phyloP scores from a whole-genome alignment of 257 asterid genomes.

The Oldenlandia corymbosa region DNA sequence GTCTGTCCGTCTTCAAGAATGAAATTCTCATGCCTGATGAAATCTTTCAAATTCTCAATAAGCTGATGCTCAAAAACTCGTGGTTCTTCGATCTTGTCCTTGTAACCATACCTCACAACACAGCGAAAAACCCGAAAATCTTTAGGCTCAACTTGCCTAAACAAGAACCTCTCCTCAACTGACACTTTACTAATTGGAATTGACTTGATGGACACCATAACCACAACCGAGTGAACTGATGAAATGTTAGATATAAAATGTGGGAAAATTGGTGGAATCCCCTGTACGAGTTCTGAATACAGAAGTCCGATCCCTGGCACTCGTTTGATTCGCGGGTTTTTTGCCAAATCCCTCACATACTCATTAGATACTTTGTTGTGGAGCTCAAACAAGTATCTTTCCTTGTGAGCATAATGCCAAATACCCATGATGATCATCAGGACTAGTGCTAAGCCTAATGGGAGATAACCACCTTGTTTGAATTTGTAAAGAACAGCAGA shows the following conservation, averaged over 20 bases:
- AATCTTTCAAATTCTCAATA: slow-evolving; percentile 41
- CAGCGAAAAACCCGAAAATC: slow-evolving; percentile 50
- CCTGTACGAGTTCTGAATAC: slow-evolving; percentile 70
- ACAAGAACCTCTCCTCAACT: slow-evolving; percentile 51
- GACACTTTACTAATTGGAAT: slow-evolving; percentile 59
- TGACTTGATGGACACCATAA: slow-evolving; percentile 60
- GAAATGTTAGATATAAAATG: slow-evolving; percentile 60
- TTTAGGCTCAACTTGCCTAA: slow-evolving; percentile 50
- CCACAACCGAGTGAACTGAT: slow-evolving; percentile 47
- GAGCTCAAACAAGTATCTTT: slow-evolving; percentile 54
- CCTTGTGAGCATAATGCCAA: slow-evolving; percentile 57
- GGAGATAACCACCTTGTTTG: slow-evolving; percentile 63
- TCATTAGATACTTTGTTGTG: slow-evolving; percentile 48
- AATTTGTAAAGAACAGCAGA: slow-evolving; percentile 58
- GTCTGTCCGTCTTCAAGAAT: slow-evolving; percentile 20
- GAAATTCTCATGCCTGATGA: slow-evolving; percentile 40
- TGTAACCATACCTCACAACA: slow-evolving; percentile 68
- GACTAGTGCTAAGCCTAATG: slow-evolving; percentile 39
- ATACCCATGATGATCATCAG: slow-evolving; percentile 50
- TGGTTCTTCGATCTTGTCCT: slow-evolving; percentile 45
- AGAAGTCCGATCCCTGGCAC: slow-evolving; percentile 61
- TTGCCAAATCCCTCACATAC: slow-evolving; percentile 33
- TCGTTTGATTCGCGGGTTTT: slow-evolving; percentile 24
- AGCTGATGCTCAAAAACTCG: slow-evolving; percentile 41
- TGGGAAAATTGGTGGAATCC: slow-evolving; percentile 66